A percentile compares a stretch with the other conserved stretches of the same genome.
Evolutionary conservation across 2,329 filamentous ascomycete species (phyloP).

Genomic region (Huntiella savannae): DNA sequence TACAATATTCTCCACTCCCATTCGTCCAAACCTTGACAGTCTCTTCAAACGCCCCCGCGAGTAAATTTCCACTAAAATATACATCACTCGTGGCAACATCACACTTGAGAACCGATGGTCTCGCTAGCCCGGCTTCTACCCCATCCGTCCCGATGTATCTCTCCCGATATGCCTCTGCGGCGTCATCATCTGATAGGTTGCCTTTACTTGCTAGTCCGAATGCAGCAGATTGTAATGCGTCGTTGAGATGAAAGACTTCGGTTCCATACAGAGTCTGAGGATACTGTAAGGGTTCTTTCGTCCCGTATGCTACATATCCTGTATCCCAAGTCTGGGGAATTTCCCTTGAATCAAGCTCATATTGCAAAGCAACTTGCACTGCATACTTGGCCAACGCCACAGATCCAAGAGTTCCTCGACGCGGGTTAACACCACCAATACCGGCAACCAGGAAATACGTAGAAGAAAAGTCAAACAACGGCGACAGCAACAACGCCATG

Average conservation of each 20-base stretch:
- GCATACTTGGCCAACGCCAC: constrained; percentile 52
- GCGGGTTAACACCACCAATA: constrained; percentile 57
- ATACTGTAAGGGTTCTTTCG: constrained; percentile 33
- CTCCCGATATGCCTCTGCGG: constrained; percentile 32
- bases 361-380: constrained; percentile 56
- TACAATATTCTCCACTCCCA: constrained; percentile 47
- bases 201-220: constrained; percentile 31
- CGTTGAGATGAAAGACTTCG: constrained; percentile 50
- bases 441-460: constrained; percentile 57
- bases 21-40: constrained; percentile 47
- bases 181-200: constrained; percentile 30
- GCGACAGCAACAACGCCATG: constrained; percentile 41
- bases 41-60: constrained; percentile 46
- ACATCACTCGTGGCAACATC: constrained; percentile 54
- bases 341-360: constrained; percentile 54
- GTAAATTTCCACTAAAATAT: constrained; percentile 44
- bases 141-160: constrained; percentile 29
- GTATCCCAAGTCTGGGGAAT: constrained; percentile 45
- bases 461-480: constrained; percentile 40
- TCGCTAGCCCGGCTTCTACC: constrained; percentile 15
- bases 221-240: constrained; percentile 34
- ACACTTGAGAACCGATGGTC: constrained; percentile 40
- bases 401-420: constrained; percentile 42
- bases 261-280: constrained; percentile 44
- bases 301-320: constrained; percentile 49